These are phyloP conservation scores for Hemileccinum rubropunctum DNA, from an alignment of 768 basidiomycete species.

Conservation along the genomic window DNA sequence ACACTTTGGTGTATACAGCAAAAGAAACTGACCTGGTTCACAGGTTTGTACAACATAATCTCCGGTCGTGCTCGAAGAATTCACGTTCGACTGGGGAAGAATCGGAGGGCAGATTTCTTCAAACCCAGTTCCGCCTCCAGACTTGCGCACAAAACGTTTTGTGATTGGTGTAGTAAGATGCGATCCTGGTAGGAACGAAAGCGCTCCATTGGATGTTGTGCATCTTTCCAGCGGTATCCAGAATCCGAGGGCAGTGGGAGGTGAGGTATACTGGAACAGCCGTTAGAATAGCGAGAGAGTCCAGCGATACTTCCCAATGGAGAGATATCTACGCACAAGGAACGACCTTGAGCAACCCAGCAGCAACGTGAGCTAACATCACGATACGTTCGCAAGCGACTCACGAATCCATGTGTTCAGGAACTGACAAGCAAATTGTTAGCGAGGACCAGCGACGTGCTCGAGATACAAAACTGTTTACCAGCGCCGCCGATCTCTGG, in stretches of 20 bases:
- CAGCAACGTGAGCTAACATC: neutral
- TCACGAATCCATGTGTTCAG: constrained; percentile 92
- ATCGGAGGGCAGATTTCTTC: constrained; percentile 50
- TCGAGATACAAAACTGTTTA: constrained; percentile 29
- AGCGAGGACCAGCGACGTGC: neutral
- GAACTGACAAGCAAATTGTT: constrained; percentile 47
- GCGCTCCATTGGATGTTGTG: constrained; percentile 76
- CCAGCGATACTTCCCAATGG: neutral
- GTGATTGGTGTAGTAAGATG: constrained; percentile 72
- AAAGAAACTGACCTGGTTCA: constrained; percentile 53
- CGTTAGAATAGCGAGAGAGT: constrained; percentile 3
- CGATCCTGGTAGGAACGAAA: constrained; percentile 88
- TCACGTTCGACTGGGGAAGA: constrained; percentile 1
- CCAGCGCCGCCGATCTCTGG: constrained; percentile 91
- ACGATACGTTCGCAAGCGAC: constrained; percentile 27
- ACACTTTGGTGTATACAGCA: neutral
- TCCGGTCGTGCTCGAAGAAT: constrained; percentile 20
- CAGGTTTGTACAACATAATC: constrained; percentile 70
- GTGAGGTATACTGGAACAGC: constrained; percentile 75
- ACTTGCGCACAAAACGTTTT: constrained; percentile 82
- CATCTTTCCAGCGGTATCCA: constrained; percentile 96
- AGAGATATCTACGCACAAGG: constrained; percentile 45
- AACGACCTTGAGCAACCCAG: constrained; percentile 52
- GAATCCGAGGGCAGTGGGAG: constrained; percentile 89
- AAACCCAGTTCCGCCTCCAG: constrained; percentile 80